Conservation (phyloP, 1,284 basidiomycete genomes). For the Pseudozyma thailandica region DNA sequence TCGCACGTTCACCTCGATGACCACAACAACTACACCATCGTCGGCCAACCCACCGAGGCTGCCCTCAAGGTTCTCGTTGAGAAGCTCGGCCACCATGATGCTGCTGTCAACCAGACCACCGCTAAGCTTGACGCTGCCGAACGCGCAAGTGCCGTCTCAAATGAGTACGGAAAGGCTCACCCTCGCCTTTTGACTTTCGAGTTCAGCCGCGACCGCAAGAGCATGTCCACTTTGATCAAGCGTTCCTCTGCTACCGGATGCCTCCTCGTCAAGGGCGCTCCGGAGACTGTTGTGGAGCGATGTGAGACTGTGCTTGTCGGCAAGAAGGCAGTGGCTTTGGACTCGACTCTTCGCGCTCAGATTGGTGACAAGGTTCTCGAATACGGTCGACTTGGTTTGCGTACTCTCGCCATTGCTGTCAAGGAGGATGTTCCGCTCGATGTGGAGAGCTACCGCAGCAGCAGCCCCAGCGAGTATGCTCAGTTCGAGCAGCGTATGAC, state of each 20-base stretch:
- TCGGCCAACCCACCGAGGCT: conserved; percentile 90
- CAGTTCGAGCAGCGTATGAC: conserved; percentile 83
- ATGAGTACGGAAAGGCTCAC: conserved; percentile 82
- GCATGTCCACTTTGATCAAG: conserved; percentile 91
- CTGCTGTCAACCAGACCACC: conserved; percentile 72
- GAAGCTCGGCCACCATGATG: conserved; percentile 75
- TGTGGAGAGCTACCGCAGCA: conserved; percentile 72
- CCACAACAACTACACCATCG: conserved; percentile 80
- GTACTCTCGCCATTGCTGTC: conserved; percentile 91
- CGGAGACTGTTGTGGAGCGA: conserved; percentile 90
- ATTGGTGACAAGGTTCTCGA: conserved; percentile 75
- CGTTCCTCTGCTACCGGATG: conserved; percentile 73
- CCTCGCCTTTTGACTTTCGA: conserved; percentile 90
- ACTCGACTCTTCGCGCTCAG: conserved; percentile 76
- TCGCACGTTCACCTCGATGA: conserved; percentile 70
- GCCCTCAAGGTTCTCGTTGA: conserved; percentile 76
- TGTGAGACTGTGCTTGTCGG: conserved; percentile 78
- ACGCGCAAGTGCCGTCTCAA: conserved; percentile 81
- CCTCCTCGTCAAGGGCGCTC: conserved; percentile 90
- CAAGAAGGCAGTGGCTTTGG: conserved; percentile 27
- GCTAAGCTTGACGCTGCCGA: conserved; percentile 73
- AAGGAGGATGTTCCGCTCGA: conserved; percentile 76
- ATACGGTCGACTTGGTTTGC: conserved; percentile 84
- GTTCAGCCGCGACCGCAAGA: conserved; percentile 97
- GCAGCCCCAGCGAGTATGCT: conserved; percentile 78